phyloP scores from a whole-genome alignment of 345 rosid genomes.

The Citrus unshiu region DNA sequence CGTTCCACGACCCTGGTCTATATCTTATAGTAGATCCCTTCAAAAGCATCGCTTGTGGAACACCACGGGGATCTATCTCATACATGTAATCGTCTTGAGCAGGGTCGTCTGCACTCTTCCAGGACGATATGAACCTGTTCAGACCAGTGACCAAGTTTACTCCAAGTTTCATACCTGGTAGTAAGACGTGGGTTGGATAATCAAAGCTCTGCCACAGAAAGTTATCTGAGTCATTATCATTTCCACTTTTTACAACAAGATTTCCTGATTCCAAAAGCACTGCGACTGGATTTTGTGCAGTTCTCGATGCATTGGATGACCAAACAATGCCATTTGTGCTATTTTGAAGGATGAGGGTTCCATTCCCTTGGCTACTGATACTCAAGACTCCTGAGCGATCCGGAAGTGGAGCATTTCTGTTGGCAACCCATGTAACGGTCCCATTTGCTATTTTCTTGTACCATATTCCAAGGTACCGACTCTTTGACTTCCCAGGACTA shows the following conservation, averaged over 20 bases:
- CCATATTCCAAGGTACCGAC: no score
- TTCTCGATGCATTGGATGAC: slow-evolving; percentile 29
- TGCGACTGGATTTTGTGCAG: slow-evolving; percentile 28
- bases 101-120: slow-evolving; percentile 47
- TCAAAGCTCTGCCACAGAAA: slow-evolving; percentile 66
- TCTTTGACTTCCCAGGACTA: no score
- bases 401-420: slow-evolving; percentile 32
- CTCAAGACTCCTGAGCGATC: slow-evolving; percentile 25
- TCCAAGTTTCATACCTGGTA: slow-evolving; percentile 52
- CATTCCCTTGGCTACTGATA: slow-evolving; percentile 13
- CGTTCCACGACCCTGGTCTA: slow-evolving; percentile 50
- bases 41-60: slow-evolving; percentile 34
- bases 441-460: background rate
- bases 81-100: slow-evolving; percentile 25
- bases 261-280: slow-evolving; percentile 49
- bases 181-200: slow-evolving; percentile 35
- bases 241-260: slow-evolving; percentile 30
- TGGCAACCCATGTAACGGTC: slow-evolving; percentile 49
- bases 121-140: slow-evolving; percentile 32
- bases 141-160: slow-evolving; percentile 29
- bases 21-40: slow-evolving; percentile 7
- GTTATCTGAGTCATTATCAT: background rate
- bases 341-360: slow-evolving; percentile 18
- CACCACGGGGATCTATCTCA: slow-evolving; percentile 27
- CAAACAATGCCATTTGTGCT: slow-evolving; percentile 18